phyloP scores from a whole-genome alignment of 2,329 filamentous ascomycete genomes.

The Cladosporium oxysporum region DNA sequence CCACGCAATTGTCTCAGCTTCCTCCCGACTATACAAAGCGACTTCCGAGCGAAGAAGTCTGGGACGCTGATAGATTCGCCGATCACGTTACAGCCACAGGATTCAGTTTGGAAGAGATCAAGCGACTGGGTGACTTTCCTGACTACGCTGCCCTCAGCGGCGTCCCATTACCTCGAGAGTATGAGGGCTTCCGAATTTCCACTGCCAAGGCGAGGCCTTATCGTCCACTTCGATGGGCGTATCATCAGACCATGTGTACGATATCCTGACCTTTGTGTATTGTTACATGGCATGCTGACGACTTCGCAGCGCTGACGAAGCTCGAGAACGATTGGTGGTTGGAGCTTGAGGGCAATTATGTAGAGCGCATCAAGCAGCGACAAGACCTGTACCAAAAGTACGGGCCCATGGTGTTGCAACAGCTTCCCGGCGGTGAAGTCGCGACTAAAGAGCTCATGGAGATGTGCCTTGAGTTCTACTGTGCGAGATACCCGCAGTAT shows the following conservation, averaged over 20 bases:
- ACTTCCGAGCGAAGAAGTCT: constrained; percentile 29
- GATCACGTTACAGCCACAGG: constrained; percentile 60
- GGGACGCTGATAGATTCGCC: constrained; percentile 25
- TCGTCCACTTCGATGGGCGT: constrained; percentile 78
- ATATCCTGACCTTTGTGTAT: constrained; percentile 24
- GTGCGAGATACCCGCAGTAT: constrained; percentile 72
- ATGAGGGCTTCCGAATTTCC: constrained; percentile 65
- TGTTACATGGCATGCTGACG: constrained; percentile 20
- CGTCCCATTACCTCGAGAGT: constrained; percentile 68
- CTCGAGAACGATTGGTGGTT: constrained; percentile 84
- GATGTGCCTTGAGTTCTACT: constrained; percentile 79
- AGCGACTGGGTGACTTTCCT: constrained; percentile 72
- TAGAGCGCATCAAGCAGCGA: constrained; percentile 66
- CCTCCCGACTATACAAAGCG: constrained; percentile 26
- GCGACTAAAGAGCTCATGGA: constrained; percentile 88
- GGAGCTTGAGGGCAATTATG: constrained; percentile 78
- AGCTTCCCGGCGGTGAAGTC: constrained; percentile 72
- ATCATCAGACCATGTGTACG: constrained; percentile 91
- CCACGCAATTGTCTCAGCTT: constrained; percentile 30
- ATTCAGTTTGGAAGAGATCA: constrained; percentile 70
- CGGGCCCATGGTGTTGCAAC: constrained; percentile 64
- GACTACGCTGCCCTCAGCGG: constrained; percentile 75
- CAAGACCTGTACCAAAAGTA: constrained; percentile 64
- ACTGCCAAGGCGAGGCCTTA: constrained; percentile 73
- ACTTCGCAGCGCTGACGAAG: constrained; percentile 66